Percentiles rank a stretch among this genome's conserved stretches.
Evolutionary conservation across 208 protist species (phyloP).

Genomic region (Tetramitus jugosus): DNA sequence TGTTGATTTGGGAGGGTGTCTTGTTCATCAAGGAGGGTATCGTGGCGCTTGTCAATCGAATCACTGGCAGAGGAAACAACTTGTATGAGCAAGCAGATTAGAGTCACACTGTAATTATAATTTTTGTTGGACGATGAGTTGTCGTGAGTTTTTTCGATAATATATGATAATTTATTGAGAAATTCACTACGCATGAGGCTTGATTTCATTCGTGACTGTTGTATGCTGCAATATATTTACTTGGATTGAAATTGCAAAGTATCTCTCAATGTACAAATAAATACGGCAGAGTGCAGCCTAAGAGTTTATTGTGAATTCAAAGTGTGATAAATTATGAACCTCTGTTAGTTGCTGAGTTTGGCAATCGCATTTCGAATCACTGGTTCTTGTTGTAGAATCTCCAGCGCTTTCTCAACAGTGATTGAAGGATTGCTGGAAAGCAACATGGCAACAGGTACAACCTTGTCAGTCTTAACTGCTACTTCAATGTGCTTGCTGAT

Average conservation of each 20-base stretch:
- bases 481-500: neutral
- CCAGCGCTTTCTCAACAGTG: neutral
- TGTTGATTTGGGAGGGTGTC: no score
- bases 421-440: neutral
- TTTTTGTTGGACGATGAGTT: no score
- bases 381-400: neutral
- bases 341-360: neutral
- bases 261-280: neutral
- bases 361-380: neutral
- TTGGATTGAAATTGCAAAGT: neutral
- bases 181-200: neutral
- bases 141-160: neutral
- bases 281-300: neutral
- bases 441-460: conserved; percentile 22
- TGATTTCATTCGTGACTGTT: neutral
- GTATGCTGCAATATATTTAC: neutral
- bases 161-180: neutral
- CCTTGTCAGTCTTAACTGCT: neutral
- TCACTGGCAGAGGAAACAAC: no score
- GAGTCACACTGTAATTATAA: no score
- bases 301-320: neutral
- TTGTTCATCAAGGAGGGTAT: no score
- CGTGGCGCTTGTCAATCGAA: no score
- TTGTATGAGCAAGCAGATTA: no score
- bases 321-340: neutral